Evolutionary conservation across 768 basidiomycete genomes (phyloP).

Genomic region (Trichaptum fuscoviolaceum): DNA sequence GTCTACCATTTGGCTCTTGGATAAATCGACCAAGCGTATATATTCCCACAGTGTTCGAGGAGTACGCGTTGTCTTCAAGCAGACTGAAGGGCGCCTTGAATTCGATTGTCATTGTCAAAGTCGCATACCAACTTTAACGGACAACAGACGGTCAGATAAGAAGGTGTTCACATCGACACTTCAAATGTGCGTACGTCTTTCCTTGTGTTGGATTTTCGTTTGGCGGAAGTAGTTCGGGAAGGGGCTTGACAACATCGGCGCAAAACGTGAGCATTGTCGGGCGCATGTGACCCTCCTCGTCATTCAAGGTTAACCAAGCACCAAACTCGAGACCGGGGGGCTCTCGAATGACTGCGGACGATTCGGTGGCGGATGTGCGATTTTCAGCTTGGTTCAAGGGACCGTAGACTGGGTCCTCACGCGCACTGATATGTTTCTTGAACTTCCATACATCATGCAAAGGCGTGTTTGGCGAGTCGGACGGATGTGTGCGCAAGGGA

Average conservation of each 20-base stretch:
- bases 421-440: constrained; percentile 27
- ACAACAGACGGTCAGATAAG: background rate
- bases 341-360: constrained; percentile 31
- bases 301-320: constrained; percentile 47
- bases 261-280: constrained; percentile 49
- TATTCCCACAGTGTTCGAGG: constrained; percentile 51
- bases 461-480: constrained; percentile 25
- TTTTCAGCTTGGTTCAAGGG: constrained; percentile 32
- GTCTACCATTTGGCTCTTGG: constrained; percentile 48
- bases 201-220: constrained; percentile 29
- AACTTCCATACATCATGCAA: constrained; percentile 31
- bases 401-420: constrained; percentile 37
- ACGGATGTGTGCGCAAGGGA: constrained; percentile 52
- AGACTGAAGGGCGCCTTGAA: constrained; percentile 57
- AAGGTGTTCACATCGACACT: background rate
- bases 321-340: constrained; percentile 46
- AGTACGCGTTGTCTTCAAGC: constrained; percentile 30
- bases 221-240: constrained; percentile 42
- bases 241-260: constrained; percentile 46
- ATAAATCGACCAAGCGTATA: constrained; percentile 50
- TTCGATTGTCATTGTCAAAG: constrained; percentile 54
- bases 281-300: constrained; percentile 38
- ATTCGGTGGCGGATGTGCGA: constrained; percentile 35
- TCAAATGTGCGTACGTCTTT: background rate
- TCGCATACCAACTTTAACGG: constrained; percentile 54